These are phyloP conservation scores for Yamadazyma scolyti DNA, from an alignment of 805 yeast genomes.

Conservation along the genomic window DNA sequence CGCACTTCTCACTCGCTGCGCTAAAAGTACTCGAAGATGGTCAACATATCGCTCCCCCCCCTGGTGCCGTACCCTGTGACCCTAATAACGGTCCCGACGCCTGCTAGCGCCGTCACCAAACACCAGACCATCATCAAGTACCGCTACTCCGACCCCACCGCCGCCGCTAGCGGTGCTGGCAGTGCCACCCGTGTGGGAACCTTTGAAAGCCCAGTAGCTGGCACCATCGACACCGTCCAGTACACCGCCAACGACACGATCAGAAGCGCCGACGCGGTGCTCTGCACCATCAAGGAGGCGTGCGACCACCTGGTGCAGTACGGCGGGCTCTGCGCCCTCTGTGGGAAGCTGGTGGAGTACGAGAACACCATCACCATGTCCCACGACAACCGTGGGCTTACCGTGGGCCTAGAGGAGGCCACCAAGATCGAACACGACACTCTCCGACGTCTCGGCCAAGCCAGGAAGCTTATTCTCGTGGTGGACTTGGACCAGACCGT, in stretches of 20 bases:
- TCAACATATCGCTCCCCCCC: slow-evolving; percentile 55
- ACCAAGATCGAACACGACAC: slow-evolving; percentile 71
- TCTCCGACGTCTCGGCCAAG: slow-evolving; percentile 55
- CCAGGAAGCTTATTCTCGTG: slow-evolving; percentile 75
- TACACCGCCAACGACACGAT: slow-evolving; percentile 62
- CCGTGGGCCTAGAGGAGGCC: slow-evolving; percentile 84
- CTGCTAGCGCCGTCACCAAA: slow-evolving; percentile 48
- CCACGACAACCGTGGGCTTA: slow-evolving; percentile 80
- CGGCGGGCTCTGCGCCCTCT: slow-evolving; percentile 91
- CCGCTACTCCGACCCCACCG: slow-evolving; percentile 68
- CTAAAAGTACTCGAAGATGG: no score
- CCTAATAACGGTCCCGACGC: slow-evolving; percentile 48
- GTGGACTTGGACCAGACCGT: slow-evolving; percentile 98
- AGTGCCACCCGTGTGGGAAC: no score
- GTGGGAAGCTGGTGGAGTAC: slow-evolving; percentile 74
- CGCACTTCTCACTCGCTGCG: no score
- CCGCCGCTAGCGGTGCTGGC: no score
- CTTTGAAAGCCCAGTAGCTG: slow-evolving; percentile 82
- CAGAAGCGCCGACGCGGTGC: slow-evolving; percentile 37
- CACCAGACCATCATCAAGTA: slow-evolving; percentile 57
- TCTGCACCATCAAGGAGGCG: slow-evolving; percentile 68
- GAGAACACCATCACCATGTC: slow-evolving; percentile 78
- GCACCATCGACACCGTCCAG: slow-evolving; percentile 50
- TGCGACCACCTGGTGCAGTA: slow-evolving; percentile 92
- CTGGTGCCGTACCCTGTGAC: slow-evolving; percentile 68